Percentiles rank a stretch among this genome's conserved stretches.
Evolutionary conservation across 1,284 basidiomycete species (phyloP).

Genomic region (Tilletia horrida): DNA sequence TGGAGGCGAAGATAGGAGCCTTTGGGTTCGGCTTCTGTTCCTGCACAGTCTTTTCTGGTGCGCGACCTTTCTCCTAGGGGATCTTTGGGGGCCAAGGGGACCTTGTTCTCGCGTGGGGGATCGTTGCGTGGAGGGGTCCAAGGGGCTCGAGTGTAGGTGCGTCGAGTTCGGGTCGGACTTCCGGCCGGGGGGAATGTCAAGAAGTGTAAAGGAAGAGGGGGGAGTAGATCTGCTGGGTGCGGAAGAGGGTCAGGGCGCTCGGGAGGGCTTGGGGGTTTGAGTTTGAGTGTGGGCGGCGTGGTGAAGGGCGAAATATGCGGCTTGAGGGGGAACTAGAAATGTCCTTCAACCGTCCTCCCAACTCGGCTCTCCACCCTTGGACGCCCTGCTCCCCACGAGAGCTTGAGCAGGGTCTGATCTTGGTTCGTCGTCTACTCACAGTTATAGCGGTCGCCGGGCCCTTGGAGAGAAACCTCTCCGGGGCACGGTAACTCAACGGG

Average conservation of each 20-base stretch:
- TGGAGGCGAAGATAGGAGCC: constrained; percentile 15
- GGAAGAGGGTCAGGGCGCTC: too few species aligned
- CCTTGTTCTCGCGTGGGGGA: too few species aligned
- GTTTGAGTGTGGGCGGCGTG: neutral
- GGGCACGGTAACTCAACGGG: constrained; percentile 16
- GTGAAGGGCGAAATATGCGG: neutral
- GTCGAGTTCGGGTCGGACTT: too few species aligned
- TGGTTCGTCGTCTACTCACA: constrained; percentile 19
- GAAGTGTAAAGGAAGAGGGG: too few species aligned
- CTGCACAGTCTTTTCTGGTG: neutral
- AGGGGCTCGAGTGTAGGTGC: too few species aligned
- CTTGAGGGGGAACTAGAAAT: neutral
- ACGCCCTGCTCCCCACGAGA: constrained; percentile 11
- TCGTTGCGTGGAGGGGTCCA: too few species aligned
- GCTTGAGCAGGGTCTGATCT: constrained; percentile 3
- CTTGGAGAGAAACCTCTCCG: neutral
- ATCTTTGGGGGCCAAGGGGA: too few species aligned
- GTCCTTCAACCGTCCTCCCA: too few species aligned
- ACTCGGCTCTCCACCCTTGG: neutral
- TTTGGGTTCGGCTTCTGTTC: neutral
- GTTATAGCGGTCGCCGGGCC: constrained; percentile 18
- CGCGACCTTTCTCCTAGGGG: too few species aligned
- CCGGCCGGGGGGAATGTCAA: neutral
- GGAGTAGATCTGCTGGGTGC: too few species aligned
- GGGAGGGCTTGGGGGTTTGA: neutral